These are phyloP conservation scores for Penicillium vulpinum DNA, from an alignment of 2,329 filamentous ascomycete species.

Conservation along the genomic window DNA sequence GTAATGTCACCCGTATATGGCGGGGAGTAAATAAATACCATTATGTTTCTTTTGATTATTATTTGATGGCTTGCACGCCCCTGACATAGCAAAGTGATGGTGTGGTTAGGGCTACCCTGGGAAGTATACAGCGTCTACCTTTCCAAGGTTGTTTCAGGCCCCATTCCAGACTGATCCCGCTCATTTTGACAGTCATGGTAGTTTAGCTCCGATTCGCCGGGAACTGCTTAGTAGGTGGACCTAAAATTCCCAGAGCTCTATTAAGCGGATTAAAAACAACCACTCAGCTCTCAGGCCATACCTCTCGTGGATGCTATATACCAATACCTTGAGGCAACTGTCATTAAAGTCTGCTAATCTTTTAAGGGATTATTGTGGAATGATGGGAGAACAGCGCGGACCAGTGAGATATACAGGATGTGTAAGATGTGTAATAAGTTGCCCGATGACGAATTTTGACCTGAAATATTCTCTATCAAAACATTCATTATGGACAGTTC, in stretches of 20 bases:
- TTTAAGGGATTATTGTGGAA: background rate
- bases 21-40: no score
- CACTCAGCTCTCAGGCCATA: background rate
- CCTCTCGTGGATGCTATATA: background rate
- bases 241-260: background rate
- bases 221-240: background rate
- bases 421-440: background rate
- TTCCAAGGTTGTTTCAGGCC: background rate
- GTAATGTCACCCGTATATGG: no score
- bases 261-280: background rate
- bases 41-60: background rate
- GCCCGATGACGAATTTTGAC: background rate
- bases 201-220: background rate
- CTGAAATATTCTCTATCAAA: background rate
- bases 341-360: background rate
- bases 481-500: background rate
- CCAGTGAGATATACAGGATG: background rate
- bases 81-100: background rate
- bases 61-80: background rate
- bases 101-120: background rate
- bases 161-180: background rate
- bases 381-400: background rate
- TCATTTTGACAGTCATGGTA: background rate
- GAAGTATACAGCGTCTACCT: background rate
- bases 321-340: no score